A percentile compares a stretch with the other conserved stretches of the same genome.
Conservation (phyloP, 202 grass and related monocot genomes). For the Digitaria exilis region DNA sequence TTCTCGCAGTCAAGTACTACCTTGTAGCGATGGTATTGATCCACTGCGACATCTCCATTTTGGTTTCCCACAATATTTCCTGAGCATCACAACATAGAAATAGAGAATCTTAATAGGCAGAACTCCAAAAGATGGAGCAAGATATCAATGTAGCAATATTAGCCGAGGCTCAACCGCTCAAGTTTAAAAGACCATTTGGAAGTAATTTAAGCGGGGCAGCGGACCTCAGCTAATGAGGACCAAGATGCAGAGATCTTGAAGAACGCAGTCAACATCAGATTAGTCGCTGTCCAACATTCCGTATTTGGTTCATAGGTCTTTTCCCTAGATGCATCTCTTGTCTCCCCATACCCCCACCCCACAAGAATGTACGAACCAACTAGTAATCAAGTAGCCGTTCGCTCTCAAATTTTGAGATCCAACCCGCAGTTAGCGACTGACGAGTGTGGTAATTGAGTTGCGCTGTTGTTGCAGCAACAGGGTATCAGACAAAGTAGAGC, state of each 20-base stretch:
- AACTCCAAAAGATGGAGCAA: not conserved
- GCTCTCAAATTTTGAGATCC: not conserved
- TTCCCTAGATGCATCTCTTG: not conserved
- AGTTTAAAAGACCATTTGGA: not conserved
- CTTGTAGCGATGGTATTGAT: slow-evolving; percentile 89
- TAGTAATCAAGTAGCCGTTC: not conserved
- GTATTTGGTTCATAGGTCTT: not conserved
- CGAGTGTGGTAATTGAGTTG: too few relatives aligned
- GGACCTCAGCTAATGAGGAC: not conserved
- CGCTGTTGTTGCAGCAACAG: not conserved
- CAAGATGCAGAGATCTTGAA: slow-evolving; percentile 1
- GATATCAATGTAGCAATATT: not conserved
- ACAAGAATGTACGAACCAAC: not conserved
- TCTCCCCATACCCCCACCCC: not conserved
- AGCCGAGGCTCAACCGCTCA: not conserved
- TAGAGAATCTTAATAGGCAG: not conserved
- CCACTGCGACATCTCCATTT: slow-evolving; percentile 69
- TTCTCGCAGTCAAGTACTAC: slow-evolving; percentile 43
- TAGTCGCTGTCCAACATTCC: not conserved
- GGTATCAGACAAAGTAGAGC: not conserved
- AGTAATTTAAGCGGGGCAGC: not conserved
- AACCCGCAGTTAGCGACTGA: too few relatives aligned
- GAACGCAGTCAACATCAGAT: not conserved
- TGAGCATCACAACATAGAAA: slow-evolving; percentile 15
- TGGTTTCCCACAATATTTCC: slow-evolving; percentile 55